phyloP scores from a whole-genome alignment of 768 basidiomycete genomes.

The Boletus coccyginus region DNA sequence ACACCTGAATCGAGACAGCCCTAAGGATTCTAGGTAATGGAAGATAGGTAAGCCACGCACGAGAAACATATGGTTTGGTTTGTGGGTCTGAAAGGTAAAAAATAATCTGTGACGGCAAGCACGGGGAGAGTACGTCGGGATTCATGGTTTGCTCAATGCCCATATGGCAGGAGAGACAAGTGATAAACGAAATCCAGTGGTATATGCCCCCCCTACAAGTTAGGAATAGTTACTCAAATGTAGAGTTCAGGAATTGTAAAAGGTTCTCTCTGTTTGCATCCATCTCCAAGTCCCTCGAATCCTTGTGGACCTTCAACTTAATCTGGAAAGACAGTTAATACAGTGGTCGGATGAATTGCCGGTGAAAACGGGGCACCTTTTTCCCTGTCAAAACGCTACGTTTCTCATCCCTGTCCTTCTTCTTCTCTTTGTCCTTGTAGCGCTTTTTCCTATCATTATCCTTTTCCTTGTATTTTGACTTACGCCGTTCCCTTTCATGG shows the following conservation, averaged over 20 bases:
- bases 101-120: not conserved
- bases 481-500: slow-evolving; percentile 23
- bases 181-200: not conserved
- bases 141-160: not conserved
- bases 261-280: slow-evolving; percentile 55
- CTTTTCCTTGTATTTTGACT: slow-evolving; percentile 25
- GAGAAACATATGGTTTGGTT: not conserved
- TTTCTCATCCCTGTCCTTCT: slow-evolving; percentile 44
- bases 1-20: not conserved
- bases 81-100: not conserved
- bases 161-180: not conserved
- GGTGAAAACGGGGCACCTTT: slow-evolving; percentile 38
- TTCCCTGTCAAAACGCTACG: slow-evolving; percentile 61
- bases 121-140: not conserved
- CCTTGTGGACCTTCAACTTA: slow-evolving; percentile 61
- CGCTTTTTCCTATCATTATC: slow-evolving; percentile 38
- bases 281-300: slow-evolving; percentile 52
- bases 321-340: slow-evolving; percentile 37
- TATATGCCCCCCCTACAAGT: not conserved
- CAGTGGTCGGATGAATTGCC: not conserved
- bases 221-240: slow-evolving; percentile 29
- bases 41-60: not conserved
- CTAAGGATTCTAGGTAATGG: not conserved
- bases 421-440: slow-evolving; percentile 33
- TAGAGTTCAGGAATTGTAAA: slow-evolving; percentile 55